phyloP scores from a whole-genome alignment of 495 filamentous ascomycete genomes.

The Podospora appendiculata region DNA sequence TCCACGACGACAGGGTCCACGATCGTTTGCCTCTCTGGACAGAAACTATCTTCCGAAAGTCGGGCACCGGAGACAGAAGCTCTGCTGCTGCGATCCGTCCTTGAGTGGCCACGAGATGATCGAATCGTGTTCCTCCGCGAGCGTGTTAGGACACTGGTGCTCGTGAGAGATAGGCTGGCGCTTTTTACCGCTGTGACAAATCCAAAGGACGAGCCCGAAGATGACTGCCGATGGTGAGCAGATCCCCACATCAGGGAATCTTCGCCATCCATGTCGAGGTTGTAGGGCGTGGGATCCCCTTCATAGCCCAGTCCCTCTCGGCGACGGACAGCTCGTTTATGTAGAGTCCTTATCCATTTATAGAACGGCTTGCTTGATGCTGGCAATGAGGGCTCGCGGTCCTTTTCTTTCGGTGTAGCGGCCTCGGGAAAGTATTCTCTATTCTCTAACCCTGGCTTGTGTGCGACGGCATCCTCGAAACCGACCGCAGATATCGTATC shows the following conservation, averaged over 20 bases:
- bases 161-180: slow-evolving; percentile 63
- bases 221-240: slow-evolving; percentile 48
- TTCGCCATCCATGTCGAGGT: slow-evolving; percentile 20
- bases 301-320: slow-evolving; percentile 21
- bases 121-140: slow-evolving; percentile 47
- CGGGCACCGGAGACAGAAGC: slow-evolving; percentile 51
- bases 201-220: slow-evolving; percentile 61
- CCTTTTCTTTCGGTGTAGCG: neutral
- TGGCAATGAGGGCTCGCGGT: slow-evolving; percentile 10
- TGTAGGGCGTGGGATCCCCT: slow-evolving; percentile 32
- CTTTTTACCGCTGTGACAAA: slow-evolving; percentile 73
- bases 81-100: slow-evolving; percentile 55
- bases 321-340: slow-evolving; percentile 36
- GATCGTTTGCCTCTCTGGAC: slow-evolving; percentile 40
- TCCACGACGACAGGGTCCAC: slow-evolving; percentile 64
- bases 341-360: slow-evolving; percentile 52
- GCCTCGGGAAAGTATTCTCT: slow-evolving; percentile 17
- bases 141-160: slow-evolving; percentile 54
- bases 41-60: slow-evolving; percentile 59
- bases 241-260: slow-evolving; percentile 13
- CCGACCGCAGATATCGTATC: slow-evolving; percentile 34
- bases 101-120: slow-evolving; percentile 47
- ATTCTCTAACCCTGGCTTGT: slow-evolving; percentile 17
- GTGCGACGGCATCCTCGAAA: slow-evolving; percentile 22
- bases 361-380: slow-evolving; percentile 37